Conservation (phyloP, 495 filamentous ascomycete genomes). For the Glonium stellatum region DNA sequence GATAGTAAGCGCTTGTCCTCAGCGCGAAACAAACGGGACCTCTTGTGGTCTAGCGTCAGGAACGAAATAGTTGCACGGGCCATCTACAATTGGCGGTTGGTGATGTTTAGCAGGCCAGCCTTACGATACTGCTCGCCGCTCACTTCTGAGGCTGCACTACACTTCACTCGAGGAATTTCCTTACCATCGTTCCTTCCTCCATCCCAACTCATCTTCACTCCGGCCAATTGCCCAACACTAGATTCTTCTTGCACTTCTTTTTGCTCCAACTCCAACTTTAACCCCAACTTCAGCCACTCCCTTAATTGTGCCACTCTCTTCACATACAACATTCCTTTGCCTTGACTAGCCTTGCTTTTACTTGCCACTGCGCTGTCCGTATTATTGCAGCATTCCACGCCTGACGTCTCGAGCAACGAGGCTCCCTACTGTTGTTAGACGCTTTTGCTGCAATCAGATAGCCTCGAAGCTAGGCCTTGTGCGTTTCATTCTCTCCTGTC, state of each 20-base stretch:
- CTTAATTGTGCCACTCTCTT: conserved; percentile 2
- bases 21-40: background rate
- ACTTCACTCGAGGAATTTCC: background rate
- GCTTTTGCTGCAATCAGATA: background rate
- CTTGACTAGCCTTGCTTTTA: background rate
- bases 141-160: too few relatives aligned
- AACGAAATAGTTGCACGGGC: background rate
- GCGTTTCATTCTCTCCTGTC: background rate
- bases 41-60: background rate
- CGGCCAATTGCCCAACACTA: background rate
- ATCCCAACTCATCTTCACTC: background rate
- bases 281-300: background rate
- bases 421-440: background rate
- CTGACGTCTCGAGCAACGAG: conserved; percentile 5
- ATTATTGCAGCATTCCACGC: background rate
- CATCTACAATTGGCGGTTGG: too few relatives aligned
- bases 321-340: background rate
- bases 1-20: background rate
- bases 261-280: background rate
- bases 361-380: background rate
- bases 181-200: background rate
- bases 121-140: too few relatives aligned
- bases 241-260: background rate
- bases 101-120: too few relatives aligned
- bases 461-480: background rate